Conservation (phyloP, 169 alveolate species). For the Plasmodium reichenowi region DNA sequence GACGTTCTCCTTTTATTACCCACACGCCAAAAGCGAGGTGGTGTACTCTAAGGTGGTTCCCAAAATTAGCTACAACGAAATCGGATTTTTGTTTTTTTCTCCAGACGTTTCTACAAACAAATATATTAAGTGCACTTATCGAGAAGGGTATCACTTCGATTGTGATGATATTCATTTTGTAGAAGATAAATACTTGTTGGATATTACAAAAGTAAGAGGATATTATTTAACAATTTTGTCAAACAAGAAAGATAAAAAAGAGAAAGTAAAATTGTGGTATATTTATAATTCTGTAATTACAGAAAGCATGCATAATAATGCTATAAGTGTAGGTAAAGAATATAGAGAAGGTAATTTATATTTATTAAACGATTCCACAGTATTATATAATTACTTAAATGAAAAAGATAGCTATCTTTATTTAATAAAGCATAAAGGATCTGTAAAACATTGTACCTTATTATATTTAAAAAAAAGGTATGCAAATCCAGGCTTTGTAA, state of each 20-base stretch:
- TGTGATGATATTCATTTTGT: conserved; percentile 10
- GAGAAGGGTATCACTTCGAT: conserved; percentile 14
- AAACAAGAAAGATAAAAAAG: neutral
- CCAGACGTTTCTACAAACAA: neutral
- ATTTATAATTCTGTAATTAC: conserved; percentile 3
- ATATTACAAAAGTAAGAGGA: conserved; percentile 27
- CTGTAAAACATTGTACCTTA: conserved; percentile 30
- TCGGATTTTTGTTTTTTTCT: conserved; percentile 24
- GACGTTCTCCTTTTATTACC: conserved; percentile 1
- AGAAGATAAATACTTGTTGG: conserved; percentile 16
- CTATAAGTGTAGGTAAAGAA: neutral
- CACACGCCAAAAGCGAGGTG: neutral
- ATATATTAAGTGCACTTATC: conserved; percentile 25
- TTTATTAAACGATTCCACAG: conserved; percentile 1
- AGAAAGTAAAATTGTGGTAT: conserved; percentile 11
- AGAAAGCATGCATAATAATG: conserved; percentile 4
- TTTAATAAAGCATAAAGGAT: conserved; percentile 12
- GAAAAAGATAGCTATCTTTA: conserved; percentile 23
- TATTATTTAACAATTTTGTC: conserved; percentile 36
- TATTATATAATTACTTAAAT: conserved; percentile 24
- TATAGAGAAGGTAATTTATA: conserved; percentile 26
- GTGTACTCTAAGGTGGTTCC: conserved; percentile 12
- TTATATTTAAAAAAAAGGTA: conserved; percentile 40
- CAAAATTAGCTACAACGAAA: conserved; percentile 43
- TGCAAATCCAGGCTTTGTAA: conserved; percentile 53